Evolutionary conservation across 208 protist genomes (phyloP).

Genomic region (Trypanosoma mega): DNA sequence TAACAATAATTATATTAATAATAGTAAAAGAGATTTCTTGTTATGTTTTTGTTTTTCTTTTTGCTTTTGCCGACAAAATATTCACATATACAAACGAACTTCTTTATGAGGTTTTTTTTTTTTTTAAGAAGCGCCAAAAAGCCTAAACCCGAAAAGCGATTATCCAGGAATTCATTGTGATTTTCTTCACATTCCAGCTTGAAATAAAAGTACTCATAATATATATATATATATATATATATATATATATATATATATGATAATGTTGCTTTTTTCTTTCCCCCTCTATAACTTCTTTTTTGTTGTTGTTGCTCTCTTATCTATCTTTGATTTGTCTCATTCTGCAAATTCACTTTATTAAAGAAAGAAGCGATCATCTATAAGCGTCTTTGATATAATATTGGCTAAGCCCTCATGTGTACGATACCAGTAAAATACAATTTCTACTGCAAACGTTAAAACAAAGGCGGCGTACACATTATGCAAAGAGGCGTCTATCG

Average conservation of each 20-base stretch:
- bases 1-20: background rate
- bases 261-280: no score
- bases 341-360: conserved; percentile 24
- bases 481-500: conserved; percentile 58
- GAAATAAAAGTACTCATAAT: no score
- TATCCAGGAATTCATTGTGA: no score
- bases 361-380: conserved; percentile 80
- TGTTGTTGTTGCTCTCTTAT: background rate
- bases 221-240: no score
- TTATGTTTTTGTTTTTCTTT: no score
- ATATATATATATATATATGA: background rate
- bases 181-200: no score
- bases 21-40: no score
- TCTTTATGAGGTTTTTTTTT: no score
- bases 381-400: conserved; percentile 75
- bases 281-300: background rate
- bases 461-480: conserved; percentile 67
- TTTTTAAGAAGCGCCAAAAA: no score
- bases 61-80: no score
- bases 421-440: conserved; percentile 57
- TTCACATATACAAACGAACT: no score
- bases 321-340: background rate
- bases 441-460: conserved; percentile 59
- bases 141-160: no score
- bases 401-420: conserved; percentile 59